Percentiles rank a stretch among this genome's conserved stretches.
Conservation (phyloP, 2,329 filamentous ascomycete species). For the Fusarium sulawesiense region DNA sequence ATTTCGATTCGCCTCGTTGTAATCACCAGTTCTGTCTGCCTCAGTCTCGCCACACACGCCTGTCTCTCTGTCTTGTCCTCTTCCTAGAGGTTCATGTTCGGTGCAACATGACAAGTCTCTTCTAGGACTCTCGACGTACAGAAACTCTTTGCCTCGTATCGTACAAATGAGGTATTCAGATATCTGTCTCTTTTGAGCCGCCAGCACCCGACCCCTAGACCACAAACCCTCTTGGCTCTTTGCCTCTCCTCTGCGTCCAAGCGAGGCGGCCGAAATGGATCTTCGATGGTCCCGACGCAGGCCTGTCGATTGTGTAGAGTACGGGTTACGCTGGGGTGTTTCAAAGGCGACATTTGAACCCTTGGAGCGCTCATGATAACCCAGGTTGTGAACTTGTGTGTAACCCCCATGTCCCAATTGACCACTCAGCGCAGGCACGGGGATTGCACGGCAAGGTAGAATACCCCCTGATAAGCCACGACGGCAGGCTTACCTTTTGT, state of each 20-base stretch:
- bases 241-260: slow-evolving; percentile 28
- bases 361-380: slow-evolving; percentile 18
- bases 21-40: slow-evolving; percentile 19
- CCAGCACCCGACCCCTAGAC: slow-evolving; percentile 33
- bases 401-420: slow-evolving; percentile 23
- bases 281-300: slow-evolving; percentile 31
- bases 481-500: slow-evolving; percentile 29
- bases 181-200: slow-evolving; percentile 28
- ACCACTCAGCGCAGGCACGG: slow-evolving; percentile 25
- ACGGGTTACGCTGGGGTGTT: slow-evolving; percentile 9
- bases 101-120: slow-evolving; percentile 36
- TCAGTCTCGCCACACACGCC: slow-evolving; percentile 32
- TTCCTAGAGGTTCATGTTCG: slow-evolving; percentile 9
- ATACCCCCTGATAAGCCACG: slow-evolving; percentile 20
- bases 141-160: background rate
- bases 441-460: slow-evolving; percentile 26
- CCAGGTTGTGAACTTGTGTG: slow-evolving; percentile 2
- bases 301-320: slow-evolving; percentile 18
- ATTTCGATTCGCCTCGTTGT: slow-evolving; percentile 19
- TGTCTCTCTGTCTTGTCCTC: slow-evolving; percentile 9
- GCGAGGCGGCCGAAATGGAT: slow-evolving; percentile 33
- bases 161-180: background rate
- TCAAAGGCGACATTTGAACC: slow-evolving; percentile 1
- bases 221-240: slow-evolving; percentile 6
- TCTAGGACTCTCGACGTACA: slow-evolving; percentile 9